phyloP scores from a whole-genome alignment of 495 filamentous ascomycete genomes.

The Entonaema liquescens region DNA sequence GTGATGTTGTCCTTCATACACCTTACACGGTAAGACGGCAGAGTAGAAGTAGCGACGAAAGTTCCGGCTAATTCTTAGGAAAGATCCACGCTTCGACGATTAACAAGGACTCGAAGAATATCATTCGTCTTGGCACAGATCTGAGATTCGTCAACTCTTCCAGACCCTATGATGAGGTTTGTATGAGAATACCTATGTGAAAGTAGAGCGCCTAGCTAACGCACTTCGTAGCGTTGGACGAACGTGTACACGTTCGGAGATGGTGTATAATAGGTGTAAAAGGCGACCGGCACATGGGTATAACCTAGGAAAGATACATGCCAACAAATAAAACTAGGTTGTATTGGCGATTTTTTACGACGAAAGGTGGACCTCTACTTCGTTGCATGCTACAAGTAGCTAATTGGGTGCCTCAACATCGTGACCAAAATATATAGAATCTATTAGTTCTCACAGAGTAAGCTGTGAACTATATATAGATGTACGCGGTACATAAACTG shows the following conservation, averaged over 20 bases:
- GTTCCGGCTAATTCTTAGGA: background rate
- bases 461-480: background rate
- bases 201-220: background rate
- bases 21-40: constrained; percentile 57
- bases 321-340: background rate
- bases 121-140: constrained; percentile 66
- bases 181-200: background rate
- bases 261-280: constrained; percentile 29
- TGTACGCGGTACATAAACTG: background rate
- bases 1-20: constrained; percentile 68
- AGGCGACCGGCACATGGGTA: background rate
- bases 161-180: constrained; percentile 56
- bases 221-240: constrained; percentile 38
- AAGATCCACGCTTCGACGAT: constrained; percentile 65
- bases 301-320: background rate
- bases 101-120: constrained; percentile 64
- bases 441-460: background rate
- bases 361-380: background rate
- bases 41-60: background rate
- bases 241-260: constrained; percentile 38
- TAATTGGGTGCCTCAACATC: background rate
- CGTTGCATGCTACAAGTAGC: background rate
- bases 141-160: constrained; percentile 63
- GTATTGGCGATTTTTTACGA: background rate
- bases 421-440: background rate